phyloP scores from a whole-genome alignment of 2,329 filamentous ascomycete genomes.

The Colletotrichum ledebouriae region DNA sequence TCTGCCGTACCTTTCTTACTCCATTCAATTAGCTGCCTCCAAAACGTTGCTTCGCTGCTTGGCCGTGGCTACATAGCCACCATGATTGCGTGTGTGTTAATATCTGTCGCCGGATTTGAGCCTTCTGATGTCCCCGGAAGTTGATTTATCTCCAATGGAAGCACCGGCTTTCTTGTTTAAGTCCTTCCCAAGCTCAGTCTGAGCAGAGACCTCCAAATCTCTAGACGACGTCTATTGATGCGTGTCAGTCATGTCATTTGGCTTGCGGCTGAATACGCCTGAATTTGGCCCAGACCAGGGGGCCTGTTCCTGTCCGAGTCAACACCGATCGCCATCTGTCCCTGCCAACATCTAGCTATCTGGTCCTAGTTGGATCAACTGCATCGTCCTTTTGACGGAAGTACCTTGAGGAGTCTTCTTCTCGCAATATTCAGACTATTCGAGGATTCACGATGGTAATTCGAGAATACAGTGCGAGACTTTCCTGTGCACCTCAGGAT shows the following conservation, averaged over 20 bases:
- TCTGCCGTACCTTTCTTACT: no score
- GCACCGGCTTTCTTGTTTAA: neutral
- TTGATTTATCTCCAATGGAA: neutral
- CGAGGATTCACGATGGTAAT: no score
- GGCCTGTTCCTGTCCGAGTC: slow-evolving; percentile 18
- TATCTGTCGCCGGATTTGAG: slow-evolving; percentile 9
- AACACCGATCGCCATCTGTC: neutral
- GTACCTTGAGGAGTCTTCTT: no score
- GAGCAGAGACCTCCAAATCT: neutral
- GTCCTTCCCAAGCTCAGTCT: slow-evolving; percentile 2
- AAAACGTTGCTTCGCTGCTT: slow-evolving; percentile 22
- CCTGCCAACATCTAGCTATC: neutral
- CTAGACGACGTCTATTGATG: slow-evolving; percentile 27
- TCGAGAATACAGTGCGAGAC: no score
- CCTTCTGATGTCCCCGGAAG: neutral
- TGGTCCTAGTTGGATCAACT: no score
- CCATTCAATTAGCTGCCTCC: neutral
- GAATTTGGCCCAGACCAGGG: slow-evolving; percentile 24
- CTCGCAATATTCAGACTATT: no score
- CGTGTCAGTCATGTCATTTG: slow-evolving; percentile 24
- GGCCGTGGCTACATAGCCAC: slow-evolving; percentile 39
- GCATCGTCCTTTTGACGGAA: no score
- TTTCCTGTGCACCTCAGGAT: no score
- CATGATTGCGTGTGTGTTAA: slow-evolving; percentile 34
- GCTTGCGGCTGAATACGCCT: slow-evolving; percentile 37